Percentiles rank a stretch among this genome's conserved stretches.
Evolutionary conservation across 225 moss, liverwort and hornwort genomes (phyloP).

Genomic region (Straminergon stramineum): DNA sequence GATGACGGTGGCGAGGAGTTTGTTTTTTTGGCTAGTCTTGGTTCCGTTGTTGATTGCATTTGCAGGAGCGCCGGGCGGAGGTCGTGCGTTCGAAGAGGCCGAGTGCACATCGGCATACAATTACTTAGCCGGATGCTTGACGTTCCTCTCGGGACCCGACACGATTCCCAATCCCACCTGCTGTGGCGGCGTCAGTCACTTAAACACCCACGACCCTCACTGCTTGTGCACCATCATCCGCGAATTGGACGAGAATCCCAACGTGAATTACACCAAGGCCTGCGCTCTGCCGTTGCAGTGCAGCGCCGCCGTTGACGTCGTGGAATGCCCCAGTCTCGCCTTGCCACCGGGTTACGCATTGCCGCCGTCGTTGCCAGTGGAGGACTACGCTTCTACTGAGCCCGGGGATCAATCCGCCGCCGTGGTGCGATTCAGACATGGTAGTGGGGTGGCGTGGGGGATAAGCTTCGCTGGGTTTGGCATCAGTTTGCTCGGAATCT

Average conservation of each 20-base stretch:
- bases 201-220: not conserved
- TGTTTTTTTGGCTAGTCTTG: not conserved
- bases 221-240: slow-evolving; percentile 14
- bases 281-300: not conserved
- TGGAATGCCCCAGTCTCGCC: not conserved
- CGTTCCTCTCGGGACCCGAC: not conserved
- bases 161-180: not conserved
- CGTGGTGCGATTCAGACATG: not conserved
- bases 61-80: not conserved
- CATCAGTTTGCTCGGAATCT: not conserved
- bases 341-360: not conserved
- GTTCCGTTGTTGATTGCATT: not conserved
- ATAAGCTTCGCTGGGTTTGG: not conserved
- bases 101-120: slow-evolving; percentile 5
- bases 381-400: not conserved
- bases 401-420: not conserved
- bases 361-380: not conserved
- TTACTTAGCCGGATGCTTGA: slow-evolving; percentile 1
- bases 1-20: not conserved
- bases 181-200: not conserved
- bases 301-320: not conserved
- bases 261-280: slow-evolving; percentile 13
- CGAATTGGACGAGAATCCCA: not conserved
- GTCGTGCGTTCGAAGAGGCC: not conserved
- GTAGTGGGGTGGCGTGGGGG: not conserved